Evolutionary conservation across 805 yeast species (phyloP), one percentile per base, ranked within the genome.

Genomic region (Candida nitratophila): DNA sequence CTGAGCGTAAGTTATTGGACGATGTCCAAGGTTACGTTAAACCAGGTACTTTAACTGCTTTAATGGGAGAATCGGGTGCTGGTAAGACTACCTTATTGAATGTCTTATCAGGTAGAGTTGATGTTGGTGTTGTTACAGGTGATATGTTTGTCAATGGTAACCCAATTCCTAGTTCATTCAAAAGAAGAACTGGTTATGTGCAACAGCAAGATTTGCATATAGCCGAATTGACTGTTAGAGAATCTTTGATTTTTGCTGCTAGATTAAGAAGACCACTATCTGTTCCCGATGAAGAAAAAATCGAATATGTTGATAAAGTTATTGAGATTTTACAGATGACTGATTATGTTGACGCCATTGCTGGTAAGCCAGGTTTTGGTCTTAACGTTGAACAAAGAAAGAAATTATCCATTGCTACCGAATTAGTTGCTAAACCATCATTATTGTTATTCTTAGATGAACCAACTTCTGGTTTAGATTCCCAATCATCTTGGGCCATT

Each of bases 1-100:
- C 50, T 11, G 58, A 65, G 19, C 55, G 73, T 29, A 63, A 63
- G 43, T 56, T 76, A 47, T 62, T 79, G 55, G 69, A 70, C 46
- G 53, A 69, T 46, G 62, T 71, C 44, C 68, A 68, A 39, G 76
- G 76, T 27, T 70, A 61, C 56, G 66, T 69, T 52, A 59, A 64
- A 31, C 81, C 83, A 2, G 83, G 83, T 38, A 68, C 73, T 7
- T 58, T 77, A 54, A 77, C 82, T 20, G 83, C 83, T 2, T 60
- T 77, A 37, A 77, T 77, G 80, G 83, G 83, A 46, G 82, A 75
- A 52, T 75, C 81, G 2, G 83, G 83, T 50, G 83, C 83, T 17
- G 83, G 83, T 53, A 77, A 77, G 56, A 77, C 83, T 0, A 77
- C 83, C 5, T 59, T 77, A 41, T 64, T 77, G 46, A 77, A 77